Percentiles rank a stretch among this genome's conserved stretches.
These are phyloP conservation scores for Ceratobasidium theobromae DNA, from an alignment of 1,284 basidiomycete genomes.

Conservation along the genomic window DNA sequence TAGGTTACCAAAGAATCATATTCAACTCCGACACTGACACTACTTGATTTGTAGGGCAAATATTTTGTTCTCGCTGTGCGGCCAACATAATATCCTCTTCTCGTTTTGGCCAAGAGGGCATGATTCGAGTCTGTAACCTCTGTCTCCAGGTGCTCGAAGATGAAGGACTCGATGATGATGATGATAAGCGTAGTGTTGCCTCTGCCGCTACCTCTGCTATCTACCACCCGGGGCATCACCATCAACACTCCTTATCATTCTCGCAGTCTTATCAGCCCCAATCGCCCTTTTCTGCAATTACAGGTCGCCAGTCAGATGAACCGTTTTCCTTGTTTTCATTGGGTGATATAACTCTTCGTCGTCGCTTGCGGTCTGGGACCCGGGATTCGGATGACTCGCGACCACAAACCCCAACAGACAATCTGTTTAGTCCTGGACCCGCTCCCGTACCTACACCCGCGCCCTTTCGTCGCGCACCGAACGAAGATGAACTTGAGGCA, in stretches of 20 bases:
- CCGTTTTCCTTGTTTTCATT: conserved; percentile 78
- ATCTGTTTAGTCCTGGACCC: conserved; percentile 51
- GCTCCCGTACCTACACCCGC: conserved; percentile 64
- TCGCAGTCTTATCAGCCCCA: conserved; percentile 54
- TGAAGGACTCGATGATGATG: conserved; percentile 75
- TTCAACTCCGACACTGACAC: background rate
- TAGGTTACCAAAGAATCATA: conserved; percentile 44
- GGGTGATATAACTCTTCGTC: conserved; percentile 55
- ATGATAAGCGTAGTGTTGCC: conserved; percentile 68
- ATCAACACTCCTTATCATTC: conserved; percentile 35
- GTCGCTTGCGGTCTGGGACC: background rate
- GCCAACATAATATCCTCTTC: conserved; percentile 96
- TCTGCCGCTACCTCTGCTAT: conserved; percentile 57
- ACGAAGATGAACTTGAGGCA: conserved; percentile 65
- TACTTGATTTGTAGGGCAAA: conserved; percentile 60
- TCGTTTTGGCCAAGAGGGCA: conserved; percentile 91
- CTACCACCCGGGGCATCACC: conserved; percentile 59
- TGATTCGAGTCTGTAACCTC: conserved; percentile 91
- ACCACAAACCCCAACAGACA: conserved; percentile 50
- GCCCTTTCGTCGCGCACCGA: conserved; percentile 77
- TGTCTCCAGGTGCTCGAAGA: conserved; percentile 90
- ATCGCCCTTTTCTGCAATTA: conserved; percentile 83
- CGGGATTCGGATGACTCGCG: conserved; percentile 47
- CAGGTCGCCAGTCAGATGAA: conserved; percentile 74
- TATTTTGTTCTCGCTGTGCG: conserved; percentile 90